Evolutionary conservation across 306 rosid species (phyloP).

Genomic region (Acacia acuminata): DNA sequence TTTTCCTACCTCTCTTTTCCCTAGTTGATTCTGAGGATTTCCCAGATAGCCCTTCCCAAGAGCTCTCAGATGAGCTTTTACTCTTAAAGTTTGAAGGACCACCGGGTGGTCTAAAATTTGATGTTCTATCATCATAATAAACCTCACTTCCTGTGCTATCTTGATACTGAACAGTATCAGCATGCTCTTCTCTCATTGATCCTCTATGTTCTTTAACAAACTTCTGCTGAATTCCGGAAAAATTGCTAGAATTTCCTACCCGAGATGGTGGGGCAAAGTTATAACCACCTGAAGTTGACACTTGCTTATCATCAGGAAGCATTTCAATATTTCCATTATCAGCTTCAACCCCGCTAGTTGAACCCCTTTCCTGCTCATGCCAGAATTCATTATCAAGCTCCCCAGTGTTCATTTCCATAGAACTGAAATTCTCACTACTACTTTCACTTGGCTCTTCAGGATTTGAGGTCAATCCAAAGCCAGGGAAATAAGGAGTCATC

Average conservation of each 20-base stretch:
- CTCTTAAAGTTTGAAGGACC: conserved; percentile 57
- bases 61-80: conserved; percentile 79
- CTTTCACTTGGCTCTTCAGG: conserved; percentile 62
- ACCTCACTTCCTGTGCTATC: conserved; percentile 69
- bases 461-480: conserved; percentile 57
- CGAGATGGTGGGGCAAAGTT: conserved; percentile 52
- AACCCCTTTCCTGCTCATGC: conserved; percentile 85
- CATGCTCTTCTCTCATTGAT: conserved; percentile 50
- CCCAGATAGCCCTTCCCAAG: conserved; percentile 85
- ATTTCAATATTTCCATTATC: conserved; percentile 79
- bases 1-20: conserved; percentile 71
- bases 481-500: conserved; percentile 72
- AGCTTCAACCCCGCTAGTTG: conserved; percentile 64
- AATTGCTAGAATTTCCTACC: conserved; percentile 50
- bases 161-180: conserved; percentile 64
- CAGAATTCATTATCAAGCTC: conserved; percentile 79
- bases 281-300: conserved; percentile 75
- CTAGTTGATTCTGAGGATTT: conserved; percentile 74
- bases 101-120: conserved; percentile 55
- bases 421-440: conserved; percentile 59
- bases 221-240: conserved; percentile 50
- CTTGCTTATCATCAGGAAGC: conserved; percentile 76
- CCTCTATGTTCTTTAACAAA: conserved; percentile 59
- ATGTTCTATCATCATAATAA: conserved; percentile 64
- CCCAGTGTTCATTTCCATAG: conserved; percentile 54